phyloP scores from a whole-genome alignment of 73 alveolate genomes.

The Blepharisma japonicum region DNA sequence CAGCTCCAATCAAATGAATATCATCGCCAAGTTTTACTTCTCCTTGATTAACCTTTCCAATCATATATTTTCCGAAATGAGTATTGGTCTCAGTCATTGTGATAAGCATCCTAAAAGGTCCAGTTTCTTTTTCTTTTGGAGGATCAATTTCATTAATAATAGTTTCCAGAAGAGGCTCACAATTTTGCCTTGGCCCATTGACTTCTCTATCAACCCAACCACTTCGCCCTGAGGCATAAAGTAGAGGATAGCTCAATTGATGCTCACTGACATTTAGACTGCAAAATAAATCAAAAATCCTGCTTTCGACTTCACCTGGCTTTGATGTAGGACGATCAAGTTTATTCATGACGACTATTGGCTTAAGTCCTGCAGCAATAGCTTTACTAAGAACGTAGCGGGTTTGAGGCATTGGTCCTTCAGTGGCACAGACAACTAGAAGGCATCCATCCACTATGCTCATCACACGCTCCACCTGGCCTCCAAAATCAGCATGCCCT shows the following conservation, averaged over 20 bases:
- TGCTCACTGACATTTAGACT: conserved; percentile 68
- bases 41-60: conserved; percentile 73
- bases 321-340: conserved; percentile 81
- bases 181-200: conserved; percentile 44
- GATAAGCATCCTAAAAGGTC: conserved; percentile 64
- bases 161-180: conserved; percentile 62
- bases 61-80: conserved; percentile 69
- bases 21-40: conserved; percentile 60
- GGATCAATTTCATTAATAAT: conserved; percentile 59
- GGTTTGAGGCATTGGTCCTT: conserved; percentile 87
- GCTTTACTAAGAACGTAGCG: conserved; percentile 73
- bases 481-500: conserved; percentile 93
- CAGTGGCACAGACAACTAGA: conserved; percentile 89
- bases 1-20: conserved; percentile 48
- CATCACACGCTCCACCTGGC: conserved; percentile 86
- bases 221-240: conserved; percentile 73
- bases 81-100: conserved; percentile 72
- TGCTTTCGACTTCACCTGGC: conserved; percentile 80
- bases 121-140: conserved; percentile 57
- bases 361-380: conserved; percentile 53
- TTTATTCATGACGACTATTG: conserved; percentile 83
- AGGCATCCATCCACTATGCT: conserved; percentile 84
- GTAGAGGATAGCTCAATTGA: conserved; percentile 72
- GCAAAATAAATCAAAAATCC: conserved; percentile 76
- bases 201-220: conserved; percentile 77